Percentiles rank a stretch among this genome's conserved stretches.
Evolutionary conservation across 225 moss, liverwort and hornwort genomes (phyloP).

Genomic region (Antitrichia curtipendula): DNA sequence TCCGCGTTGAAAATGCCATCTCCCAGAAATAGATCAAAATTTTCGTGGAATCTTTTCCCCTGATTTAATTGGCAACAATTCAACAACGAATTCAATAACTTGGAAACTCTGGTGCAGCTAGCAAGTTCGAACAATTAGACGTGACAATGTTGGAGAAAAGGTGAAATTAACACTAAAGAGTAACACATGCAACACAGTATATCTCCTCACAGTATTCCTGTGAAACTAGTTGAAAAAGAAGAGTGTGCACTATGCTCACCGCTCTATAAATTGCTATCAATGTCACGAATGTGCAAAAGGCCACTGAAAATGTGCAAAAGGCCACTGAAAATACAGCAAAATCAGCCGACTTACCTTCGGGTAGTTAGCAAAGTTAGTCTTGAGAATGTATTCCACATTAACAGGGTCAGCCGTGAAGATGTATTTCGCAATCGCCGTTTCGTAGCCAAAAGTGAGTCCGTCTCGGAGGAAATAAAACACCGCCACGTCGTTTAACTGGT

Average conservation of each 20-base stretch:
- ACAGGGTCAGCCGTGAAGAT: constrained; percentile 53
- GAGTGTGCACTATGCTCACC: background rate
- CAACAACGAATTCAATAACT: no score
- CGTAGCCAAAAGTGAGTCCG: constrained; percentile 6
- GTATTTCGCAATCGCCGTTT: background rate
- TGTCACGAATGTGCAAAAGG: background rate
- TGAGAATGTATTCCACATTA: constrained; percentile 56
- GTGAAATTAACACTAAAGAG: no score
- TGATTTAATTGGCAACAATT: background rate
- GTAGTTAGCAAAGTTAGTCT: constrained; percentile 63
- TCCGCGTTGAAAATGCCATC: background rate
- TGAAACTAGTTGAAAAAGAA: background rate
- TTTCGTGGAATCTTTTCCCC: background rate
- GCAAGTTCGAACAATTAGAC: no score
- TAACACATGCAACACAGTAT: no score
- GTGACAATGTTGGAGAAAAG: no score
- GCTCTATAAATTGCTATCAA: background rate
- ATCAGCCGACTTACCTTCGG: constrained; percentile 32
- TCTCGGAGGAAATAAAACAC: constrained; percentile 27
- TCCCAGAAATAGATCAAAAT: background rate
- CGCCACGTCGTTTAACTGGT: constrained; percentile 55
- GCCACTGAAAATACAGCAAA: no score
- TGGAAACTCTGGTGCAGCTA: no score
- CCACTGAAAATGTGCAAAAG: background rate
- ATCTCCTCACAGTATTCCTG: background rate